A percentile compares a stretch with the other conserved stretches of the same genome.
These are phyloP conservation scores for Xylaria sp. DNA, from an alignment of 2,329 filamentous ascomycete genomes.

Conservation along the genomic window DNA sequence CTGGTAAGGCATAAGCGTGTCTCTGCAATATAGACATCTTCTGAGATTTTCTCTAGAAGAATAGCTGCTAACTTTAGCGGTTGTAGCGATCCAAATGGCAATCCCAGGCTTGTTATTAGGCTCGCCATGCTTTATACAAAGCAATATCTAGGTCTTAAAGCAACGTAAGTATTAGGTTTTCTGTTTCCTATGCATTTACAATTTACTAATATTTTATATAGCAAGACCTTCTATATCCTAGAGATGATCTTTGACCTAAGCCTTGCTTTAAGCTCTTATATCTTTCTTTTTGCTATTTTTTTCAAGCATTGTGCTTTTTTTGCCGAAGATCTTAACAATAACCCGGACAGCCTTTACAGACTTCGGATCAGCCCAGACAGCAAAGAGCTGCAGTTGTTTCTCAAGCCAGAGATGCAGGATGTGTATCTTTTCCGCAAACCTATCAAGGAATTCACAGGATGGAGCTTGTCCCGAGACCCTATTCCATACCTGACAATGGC, in stretches of 20 bases:
- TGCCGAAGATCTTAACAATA: not conserved
- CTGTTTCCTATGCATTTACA: too few species aligned
- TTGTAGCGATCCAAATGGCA: not conserved
- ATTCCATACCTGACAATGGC: not conserved
- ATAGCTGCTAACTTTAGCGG: too few species aligned
- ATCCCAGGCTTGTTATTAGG: not conserved
- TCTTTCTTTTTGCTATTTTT: conserved; percentile 13
- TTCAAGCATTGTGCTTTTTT: conserved; percentile 1
- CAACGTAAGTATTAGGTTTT: too few species aligned
- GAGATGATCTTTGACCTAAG: conserved; percentile 19
- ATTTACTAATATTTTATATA: too few species aligned
- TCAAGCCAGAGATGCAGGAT: too few species aligned
- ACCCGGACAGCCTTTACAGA: not conserved
- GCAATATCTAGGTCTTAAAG: conserved; percentile 2
- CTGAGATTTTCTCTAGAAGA: too few species aligned
- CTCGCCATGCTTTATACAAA: not conserved
- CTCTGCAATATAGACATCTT: too few species aligned
- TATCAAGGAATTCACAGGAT: not conserved
- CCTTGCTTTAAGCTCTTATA: conserved; percentile 1
- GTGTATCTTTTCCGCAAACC: not conserved
- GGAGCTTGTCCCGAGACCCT: not conserved
- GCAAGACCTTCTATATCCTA: conserved; percentile 7
- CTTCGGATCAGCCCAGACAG: too few species aligned
- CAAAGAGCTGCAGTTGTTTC: too few species aligned
- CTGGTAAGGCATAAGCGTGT: too few species aligned